A percentile compares a stretch with the other conserved stretches of the same genome.
These are phyloP conservation scores for Amanita fuliginea DNA, from an alignment of 768 basidiomycete genomes.

Conservation along the genomic window DNA sequence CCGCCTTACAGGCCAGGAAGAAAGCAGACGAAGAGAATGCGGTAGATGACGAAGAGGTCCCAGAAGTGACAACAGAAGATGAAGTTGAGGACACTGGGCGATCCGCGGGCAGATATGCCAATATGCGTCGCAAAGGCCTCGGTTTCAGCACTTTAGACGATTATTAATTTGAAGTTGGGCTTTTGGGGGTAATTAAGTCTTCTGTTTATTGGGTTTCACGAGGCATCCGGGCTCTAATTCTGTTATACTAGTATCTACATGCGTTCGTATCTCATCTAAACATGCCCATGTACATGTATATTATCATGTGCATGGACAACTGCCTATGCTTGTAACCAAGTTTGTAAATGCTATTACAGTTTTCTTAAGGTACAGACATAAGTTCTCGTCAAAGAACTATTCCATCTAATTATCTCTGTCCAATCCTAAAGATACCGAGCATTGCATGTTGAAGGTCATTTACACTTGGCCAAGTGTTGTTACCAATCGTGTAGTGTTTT, in stretches of 20 bases:
- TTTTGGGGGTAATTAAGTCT: background rate
- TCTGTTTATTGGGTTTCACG: background rate
- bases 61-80: slow-evolving; percentile 56
- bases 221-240: background rate
- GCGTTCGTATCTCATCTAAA: slow-evolving; percentile 1
- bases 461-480: background rate
- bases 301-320: background rate
- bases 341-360: too few species aligned
- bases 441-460: background rate
- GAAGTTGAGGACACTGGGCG: slow-evolving; percentile 58
- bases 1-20: slow-evolving; percentile 26
- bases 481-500: slow-evolving; percentile 68
- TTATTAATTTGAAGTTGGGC: background rate
- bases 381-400: too few species aligned
- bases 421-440: background rate
- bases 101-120: slow-evolving; percentile 64
- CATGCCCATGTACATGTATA: slow-evolving; percentile 1
- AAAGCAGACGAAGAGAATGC: slow-evolving; percentile 44
- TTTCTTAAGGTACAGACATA: too few species aligned
- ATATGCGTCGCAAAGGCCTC: slow-evolving; percentile 36
- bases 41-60: slow-evolving; percentile 39
- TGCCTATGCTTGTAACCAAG: background rate
- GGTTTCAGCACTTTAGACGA: slow-evolving; percentile 27
- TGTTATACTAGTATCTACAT: slow-evolving; percentile 2
- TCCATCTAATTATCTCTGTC: background rate